These are phyloP conservation scores for Botrytis fragariae DNA, from an alignment of 2,329 filamentous ascomycete genomes.

Conservation along the genomic window DNA sequence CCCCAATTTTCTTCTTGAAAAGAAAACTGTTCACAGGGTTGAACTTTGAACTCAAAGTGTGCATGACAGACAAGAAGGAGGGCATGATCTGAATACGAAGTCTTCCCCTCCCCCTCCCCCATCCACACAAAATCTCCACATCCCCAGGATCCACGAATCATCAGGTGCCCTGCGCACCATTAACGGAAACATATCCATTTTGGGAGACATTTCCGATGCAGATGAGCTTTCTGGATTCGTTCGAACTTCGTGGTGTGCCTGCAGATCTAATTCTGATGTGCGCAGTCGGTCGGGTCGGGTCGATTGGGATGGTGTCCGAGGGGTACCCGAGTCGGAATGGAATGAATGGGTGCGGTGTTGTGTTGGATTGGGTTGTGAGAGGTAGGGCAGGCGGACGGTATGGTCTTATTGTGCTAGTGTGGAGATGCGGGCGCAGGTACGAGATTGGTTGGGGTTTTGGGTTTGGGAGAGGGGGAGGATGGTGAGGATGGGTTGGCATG, in stretches of 20 bases:
- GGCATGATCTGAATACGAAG: constrained; percentile 8
- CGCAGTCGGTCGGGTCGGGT: neutral
- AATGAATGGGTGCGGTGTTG: neutral
- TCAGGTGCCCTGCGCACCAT: rapidly evolving
- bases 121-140: neutral
- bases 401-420: neutral
- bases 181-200: neutral
- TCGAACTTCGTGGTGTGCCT: neutral
- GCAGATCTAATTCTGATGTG: neutral
- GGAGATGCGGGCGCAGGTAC: constrained; percentile 1
- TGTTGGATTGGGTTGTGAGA: neutral
- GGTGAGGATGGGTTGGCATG: neutral
- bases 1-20: too few species aligned
- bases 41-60: neutral
- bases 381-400: neutral
- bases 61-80: neutral
- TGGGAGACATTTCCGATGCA: neutral
- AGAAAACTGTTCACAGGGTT: neutral
- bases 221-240: neutral
- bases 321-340: neutral
- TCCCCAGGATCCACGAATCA: neutral
- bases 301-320: neutral
- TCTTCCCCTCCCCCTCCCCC: neutral
- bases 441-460: neutral
- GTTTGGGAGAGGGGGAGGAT: neutral